phyloP scores from a whole-genome alignment of 2,329 filamentous ascomycete genomes.

The Paracamarosporium sp. region DNA sequence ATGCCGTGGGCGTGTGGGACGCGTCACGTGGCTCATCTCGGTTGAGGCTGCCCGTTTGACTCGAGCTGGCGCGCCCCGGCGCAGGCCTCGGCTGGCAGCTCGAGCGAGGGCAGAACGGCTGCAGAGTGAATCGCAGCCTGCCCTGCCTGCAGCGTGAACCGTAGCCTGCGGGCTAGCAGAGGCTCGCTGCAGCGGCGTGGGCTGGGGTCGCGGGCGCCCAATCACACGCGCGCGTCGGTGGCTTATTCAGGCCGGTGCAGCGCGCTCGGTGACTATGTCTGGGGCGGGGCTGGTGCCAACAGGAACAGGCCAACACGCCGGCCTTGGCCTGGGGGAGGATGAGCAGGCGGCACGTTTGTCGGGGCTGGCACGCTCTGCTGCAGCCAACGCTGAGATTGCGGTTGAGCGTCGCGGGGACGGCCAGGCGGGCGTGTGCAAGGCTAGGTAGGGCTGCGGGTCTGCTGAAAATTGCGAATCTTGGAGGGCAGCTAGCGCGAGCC shows the following conservation, averaged over 20 bases:
- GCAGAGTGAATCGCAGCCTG: neutral
- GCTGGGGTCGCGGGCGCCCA: neutral
- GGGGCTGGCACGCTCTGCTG: neutral
- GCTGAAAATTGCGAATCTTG: slow-evolving; percentile 2
- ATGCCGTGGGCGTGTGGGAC: neutral
- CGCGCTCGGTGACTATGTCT: neutral
- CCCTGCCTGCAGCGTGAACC: too few relatives aligned
- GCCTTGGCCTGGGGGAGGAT: neutral
- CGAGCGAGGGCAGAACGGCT: neutral
- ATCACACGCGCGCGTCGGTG: neutral
- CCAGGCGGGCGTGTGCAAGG: neutral
- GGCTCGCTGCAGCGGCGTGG: neutral
- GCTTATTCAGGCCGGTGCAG: neutral
- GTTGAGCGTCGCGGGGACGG: neutral
- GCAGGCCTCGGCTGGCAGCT: neutral
- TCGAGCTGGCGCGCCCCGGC: neutral
- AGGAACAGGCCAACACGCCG: neutral
- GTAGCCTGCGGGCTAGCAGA: neutral
- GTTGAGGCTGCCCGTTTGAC: slow-evolving; percentile 1
- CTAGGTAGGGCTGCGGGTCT: neutral
- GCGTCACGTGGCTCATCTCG: slow-evolving; percentile 7
- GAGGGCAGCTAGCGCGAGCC: neutral
- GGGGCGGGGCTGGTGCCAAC: neutral
- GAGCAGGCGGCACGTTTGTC: neutral
- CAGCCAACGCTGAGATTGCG: neutral